A percentile compares a stretch with the other conserved stretches of the same genome.
phyloP scores from a whole-genome alignment of 352 stramenopile species.

The Globisporangium cystogenes region DNA sequence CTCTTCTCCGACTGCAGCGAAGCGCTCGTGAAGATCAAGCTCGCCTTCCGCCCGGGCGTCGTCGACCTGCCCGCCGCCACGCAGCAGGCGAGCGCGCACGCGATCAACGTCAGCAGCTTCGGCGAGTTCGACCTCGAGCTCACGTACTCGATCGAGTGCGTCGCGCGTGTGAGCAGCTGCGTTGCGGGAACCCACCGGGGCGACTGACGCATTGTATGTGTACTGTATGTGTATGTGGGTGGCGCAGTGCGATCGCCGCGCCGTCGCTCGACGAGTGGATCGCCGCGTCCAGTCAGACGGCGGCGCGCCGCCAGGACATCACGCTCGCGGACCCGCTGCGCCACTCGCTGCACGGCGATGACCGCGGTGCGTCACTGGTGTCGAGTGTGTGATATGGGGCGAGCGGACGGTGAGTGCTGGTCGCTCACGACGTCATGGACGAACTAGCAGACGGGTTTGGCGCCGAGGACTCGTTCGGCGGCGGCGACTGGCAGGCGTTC shows the following conservation, averaged over 20 bases:
- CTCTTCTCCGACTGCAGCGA: conserved; percentile 98
- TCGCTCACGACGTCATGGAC: too few species aligned
- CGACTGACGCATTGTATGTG: background rate
- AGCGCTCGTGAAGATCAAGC: conserved; percentile 98
- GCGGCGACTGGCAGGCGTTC: conserved; percentile 77
- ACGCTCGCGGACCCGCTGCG: conserved; percentile 70
- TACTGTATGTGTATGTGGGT: too few species aligned
- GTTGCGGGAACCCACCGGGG: too few species aligned
- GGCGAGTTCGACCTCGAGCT: conserved; percentile 83
- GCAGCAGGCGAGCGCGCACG: conserved; percentile 57
- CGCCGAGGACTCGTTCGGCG: conserved; percentile 73
- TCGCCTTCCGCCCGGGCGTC: conserved; percentile 89
- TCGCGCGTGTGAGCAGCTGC: background rate
- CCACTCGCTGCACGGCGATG: conserved; percentile 37
- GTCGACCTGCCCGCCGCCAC: conserved; percentile 67
- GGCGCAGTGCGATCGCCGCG: conserved; percentile 43
- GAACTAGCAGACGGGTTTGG: conserved; percentile 64
- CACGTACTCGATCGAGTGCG: conserved; percentile 82
- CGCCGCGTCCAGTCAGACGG: conserved; percentile 64
- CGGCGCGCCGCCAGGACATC: conserved; percentile 79
- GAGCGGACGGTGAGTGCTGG: background rate
- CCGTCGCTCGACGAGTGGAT: conserved; percentile 83
- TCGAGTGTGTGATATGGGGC: background rate
- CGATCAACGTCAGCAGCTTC: conserved; percentile 85
- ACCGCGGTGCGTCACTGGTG: conserved; percentile 39